Base-by-base conservation (phyloP, 257 asterid species). In the Paraleonurus japonicus region DNA sequence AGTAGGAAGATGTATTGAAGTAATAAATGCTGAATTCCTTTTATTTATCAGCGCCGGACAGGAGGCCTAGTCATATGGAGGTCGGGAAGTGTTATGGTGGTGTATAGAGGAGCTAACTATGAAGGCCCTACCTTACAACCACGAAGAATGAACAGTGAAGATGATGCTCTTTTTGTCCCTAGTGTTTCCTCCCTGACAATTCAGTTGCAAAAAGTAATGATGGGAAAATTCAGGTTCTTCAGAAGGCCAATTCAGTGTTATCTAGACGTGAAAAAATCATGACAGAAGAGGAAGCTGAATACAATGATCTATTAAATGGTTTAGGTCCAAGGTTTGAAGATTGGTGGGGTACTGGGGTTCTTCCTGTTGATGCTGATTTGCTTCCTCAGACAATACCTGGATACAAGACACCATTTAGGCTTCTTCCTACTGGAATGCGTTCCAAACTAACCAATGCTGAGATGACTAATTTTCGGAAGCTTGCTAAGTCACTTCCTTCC, bases 301-400 rank as follows among this genome's bases (percentile, higher is more conserved):
- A 78, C 83, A 84, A 82, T 77, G 75, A 57, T 61, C 79, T 89
- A 51, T 85, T 94, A 76, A 95, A 88, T 80, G 95, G 96, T 76
- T 85, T 94, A 78, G 99, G 98, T 54, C 98, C 96, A 72, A 89
- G 98, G 45, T 94, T 88, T 73, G 98, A 94, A 74, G 96, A 94
- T 64, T 94, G 99, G 99, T 94, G 99, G 99, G 99, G 99, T 68
- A 94, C 93, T n/a, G 99, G 99, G 59, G 81, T 91, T 55, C 96
- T 89, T 81, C 99, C 99, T 67, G 96, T 94, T 61, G 98, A 94
- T 79, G 99, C 98, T 71, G 99, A 94, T 84, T 83, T 85, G 76
- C 99, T 94, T 76, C 98, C 96, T 76, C 95, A 66, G 80, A 82
- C 89, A 64, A 73, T 94, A 82, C 87, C 90, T 23, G 99, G 96